Evolutionary conservation across 306 rosid species (phyloP).

Genomic region (Vachellia pachyceras): DNA sequence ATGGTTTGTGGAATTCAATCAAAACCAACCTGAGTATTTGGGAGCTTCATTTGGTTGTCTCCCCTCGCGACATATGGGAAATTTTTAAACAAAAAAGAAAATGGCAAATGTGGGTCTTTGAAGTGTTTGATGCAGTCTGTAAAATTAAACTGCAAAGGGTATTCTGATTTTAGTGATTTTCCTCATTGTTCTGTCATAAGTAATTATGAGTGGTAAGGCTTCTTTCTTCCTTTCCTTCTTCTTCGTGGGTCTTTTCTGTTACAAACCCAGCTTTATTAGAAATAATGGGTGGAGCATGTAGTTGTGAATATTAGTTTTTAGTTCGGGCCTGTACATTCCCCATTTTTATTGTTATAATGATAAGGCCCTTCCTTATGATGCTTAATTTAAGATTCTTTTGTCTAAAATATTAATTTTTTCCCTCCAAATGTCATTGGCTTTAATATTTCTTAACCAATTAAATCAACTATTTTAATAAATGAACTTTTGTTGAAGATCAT

Average conservation of each 20-base stretch:
- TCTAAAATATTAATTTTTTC: neutral
- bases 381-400: neutral
- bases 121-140: neutral
- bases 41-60: slow-evolving; percentile 14
- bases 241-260: neutral
- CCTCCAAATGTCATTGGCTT: neutral
- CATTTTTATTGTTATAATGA: too few species aligned
- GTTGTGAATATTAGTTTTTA: too few species aligned
- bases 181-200: slow-evolving; percentile 13
- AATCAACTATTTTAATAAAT: neutral
- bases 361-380: neutral
- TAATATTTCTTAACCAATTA: neutral
- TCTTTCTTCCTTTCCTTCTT: neutral
- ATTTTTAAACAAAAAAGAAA: slow-evolving; percentile 34
- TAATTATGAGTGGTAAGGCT: neutral
- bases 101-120: slow-evolving; percentile 7
- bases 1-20: slow-evolving; percentile 89
- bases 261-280: neutral
- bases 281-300: neutral
- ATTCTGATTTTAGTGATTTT: neutral
- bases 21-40: slow-evolving; percentile 35
- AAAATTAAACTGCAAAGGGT: neutral
- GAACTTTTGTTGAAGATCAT: neutral
- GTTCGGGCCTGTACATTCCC: too few species aligned
- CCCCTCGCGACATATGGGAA: too few species aligned